These are phyloP conservation scores for Lipomyces mesembrius DNA, from an alignment of 805 yeast species.

Conservation along the genomic window DNA sequence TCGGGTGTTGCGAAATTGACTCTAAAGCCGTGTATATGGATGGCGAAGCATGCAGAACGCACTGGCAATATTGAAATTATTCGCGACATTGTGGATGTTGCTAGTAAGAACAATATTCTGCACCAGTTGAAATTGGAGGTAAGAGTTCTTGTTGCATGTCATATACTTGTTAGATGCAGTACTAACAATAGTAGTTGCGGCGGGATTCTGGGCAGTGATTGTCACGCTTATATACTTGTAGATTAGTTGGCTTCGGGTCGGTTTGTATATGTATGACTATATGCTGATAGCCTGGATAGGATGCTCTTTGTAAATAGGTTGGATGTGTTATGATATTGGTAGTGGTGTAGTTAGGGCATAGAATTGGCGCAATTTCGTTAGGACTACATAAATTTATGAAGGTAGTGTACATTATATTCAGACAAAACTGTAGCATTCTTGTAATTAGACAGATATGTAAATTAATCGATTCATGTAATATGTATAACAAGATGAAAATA, in stretches of 20 bases:
- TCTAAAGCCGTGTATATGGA: slow-evolving; percentile 20
- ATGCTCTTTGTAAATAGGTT: not conserved
- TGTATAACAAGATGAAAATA: not conserved
- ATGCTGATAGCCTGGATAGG: not conserved
- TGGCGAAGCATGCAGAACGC: slow-evolving; percentile 17
- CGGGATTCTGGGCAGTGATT: not conserved
- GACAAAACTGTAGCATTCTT: not conserved
- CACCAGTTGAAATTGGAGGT: slow-evolving; percentile 12
- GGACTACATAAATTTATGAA: not conserved
- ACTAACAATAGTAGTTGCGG: not conserved
- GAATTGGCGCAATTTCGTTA: not conserved
- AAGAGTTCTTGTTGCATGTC: not conserved
- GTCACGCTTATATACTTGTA: not conserved
- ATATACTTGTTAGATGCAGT: not conserved
- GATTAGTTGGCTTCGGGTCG: not conserved
- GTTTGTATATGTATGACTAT: slow-evolving; percentile 2
- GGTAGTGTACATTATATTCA: not conserved
- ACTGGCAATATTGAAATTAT: slow-evolving; percentile 6
- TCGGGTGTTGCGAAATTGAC: not conserved
- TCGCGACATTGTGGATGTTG: slow-evolving; percentile 16
- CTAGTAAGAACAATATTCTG: slow-evolving; percentile 10
- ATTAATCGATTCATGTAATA: not conserved
- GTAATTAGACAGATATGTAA: not conserved
- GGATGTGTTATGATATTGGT: not conserved
- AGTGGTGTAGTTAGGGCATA: not conserved